Percentiles rank a stretch among this genome's conserved stretches.
Evolutionary conservation across 2,329 filamentous ascomycete genomes (phyloP).

Genomic region (Pseudomassariella vexata): DNA sequence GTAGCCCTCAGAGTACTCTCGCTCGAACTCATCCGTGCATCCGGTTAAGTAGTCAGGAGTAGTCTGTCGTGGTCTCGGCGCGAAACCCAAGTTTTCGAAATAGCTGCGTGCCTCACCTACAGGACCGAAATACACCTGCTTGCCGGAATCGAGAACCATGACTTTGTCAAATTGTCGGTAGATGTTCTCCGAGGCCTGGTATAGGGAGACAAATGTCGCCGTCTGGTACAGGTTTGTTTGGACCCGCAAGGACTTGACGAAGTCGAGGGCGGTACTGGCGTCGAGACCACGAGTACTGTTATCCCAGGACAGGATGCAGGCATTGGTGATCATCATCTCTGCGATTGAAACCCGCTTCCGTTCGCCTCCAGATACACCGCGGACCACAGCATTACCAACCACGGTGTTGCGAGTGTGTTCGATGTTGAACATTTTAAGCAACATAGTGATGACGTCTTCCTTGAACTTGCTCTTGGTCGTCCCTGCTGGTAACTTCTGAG

Average conservation of each 20-base stretch:
- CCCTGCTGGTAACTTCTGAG: constrained; percentile 70
- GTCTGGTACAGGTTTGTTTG: constrained; percentile 81
- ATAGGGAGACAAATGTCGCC: constrained; percentile 79
- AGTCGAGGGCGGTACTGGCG: constrained; percentile 62
- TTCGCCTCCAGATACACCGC: constrained; percentile 75
- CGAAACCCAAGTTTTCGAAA: constrained; percentile 72
- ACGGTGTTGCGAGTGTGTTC: constrained; percentile 81
- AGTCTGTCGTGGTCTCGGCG: constrained; percentile 69
- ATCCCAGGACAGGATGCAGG: constrained; percentile 69
- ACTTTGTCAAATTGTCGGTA: constrained; percentile 80
- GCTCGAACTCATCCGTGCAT: constrained; percentile 78
- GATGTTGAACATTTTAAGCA: constrained; percentile 92
- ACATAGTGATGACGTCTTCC: constrained; percentile 63
- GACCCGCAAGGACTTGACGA: constrained; percentile 64
- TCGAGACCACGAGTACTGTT: constrained; percentile 67
- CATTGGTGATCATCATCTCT: constrained; percentile 73
- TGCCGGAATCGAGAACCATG: constrained; percentile 70
- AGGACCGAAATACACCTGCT: constrained; percentile 71
- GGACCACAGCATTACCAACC: constrained; percentile 75
- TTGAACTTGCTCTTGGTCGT: constrained; percentile 72
- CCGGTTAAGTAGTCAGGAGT: constrained; percentile 78
- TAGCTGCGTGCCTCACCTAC: constrained; percentile 61
- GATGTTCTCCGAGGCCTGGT: constrained; percentile 79
- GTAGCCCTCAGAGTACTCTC: constrained; percentile 65
- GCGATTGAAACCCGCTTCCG: constrained; percentile 77